These are phyloP conservation scores for Favolaschia claudopus DNA, from an alignment of 768 basidiomycete genomes.

Conservation along the genomic window DNA sequence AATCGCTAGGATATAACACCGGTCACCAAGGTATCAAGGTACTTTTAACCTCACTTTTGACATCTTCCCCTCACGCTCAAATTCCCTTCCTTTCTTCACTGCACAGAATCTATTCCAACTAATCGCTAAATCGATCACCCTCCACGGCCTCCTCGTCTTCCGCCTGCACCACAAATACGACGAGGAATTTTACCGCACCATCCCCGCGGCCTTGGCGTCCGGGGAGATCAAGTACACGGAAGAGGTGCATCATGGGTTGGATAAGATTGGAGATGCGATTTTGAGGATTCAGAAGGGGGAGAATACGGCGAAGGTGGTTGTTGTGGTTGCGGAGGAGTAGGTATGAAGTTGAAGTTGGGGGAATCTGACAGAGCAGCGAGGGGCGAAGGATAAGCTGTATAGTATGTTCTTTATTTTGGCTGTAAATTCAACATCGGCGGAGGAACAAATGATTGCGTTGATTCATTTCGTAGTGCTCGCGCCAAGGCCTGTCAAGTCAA, in stretches of 20 bases:
- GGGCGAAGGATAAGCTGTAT: no score
- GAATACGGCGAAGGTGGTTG: conserved; percentile 30
- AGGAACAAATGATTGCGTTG: no score
- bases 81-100: neutral
- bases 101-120: conserved; percentile 42
- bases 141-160: conserved; percentile 45
- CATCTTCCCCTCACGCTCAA: neutral
- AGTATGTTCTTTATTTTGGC: no score
- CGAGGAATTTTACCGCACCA: conserved; percentile 38
- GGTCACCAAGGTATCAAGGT: conserved; percentile 39
- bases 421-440: no score
- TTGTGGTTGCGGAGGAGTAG: conserved; percentile 10
- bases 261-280: conserved; percentile 38
- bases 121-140: conserved; percentile 43
- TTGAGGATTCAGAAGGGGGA: conserved; percentile 39
- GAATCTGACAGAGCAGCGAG: no score
- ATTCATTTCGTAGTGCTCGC: no score
- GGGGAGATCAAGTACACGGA: conserved; percentile 44
- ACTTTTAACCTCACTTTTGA: conserved; percentile 1
- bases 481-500: no score
- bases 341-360: no score
- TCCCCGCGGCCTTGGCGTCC: conserved; percentile 40
- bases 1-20: conserved; percentile 40
- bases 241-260: conserved; percentile 37
- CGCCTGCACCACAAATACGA: conserved; percentile 34